phyloP scores from a whole-genome alignment of 2,329 filamentous ascomycete species.

The Colletotrichum magnum region DNA sequence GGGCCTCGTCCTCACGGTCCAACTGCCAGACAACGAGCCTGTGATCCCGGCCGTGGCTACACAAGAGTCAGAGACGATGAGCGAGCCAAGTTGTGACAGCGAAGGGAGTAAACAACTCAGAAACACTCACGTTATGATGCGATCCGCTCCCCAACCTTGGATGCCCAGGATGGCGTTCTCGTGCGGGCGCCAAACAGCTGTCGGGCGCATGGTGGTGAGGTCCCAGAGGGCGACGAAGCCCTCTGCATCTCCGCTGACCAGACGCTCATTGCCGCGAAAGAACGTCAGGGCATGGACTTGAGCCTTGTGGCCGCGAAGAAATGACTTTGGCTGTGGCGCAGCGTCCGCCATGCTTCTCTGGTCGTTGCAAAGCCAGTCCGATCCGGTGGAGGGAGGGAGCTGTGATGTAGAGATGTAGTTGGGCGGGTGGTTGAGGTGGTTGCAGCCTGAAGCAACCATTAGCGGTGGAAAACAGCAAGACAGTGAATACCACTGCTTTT shows the following conservation, averaged over 20 bases:
- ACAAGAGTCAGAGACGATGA: constrained; percentile 8
- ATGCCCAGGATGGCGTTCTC: constrained; percentile 82
- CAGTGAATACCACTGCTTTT: neutral
- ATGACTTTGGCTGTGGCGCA: constrained; percentile 64
- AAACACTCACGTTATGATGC: constrained; percentile 82
- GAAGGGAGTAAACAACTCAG: neutral
- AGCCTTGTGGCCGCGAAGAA: constrained; percentile 88
- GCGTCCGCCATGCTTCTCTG: constrained; percentile 44
- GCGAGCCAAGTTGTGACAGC: neutral
- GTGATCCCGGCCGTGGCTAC: constrained; percentile 91
- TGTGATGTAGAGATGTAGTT: neutral
- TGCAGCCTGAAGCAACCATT: neutral
- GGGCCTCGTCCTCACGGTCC: constrained; percentile 69
- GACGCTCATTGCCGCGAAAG: constrained; percentile 78
- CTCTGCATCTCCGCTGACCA: constrained; percentile 90
- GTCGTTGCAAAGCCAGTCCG: neutral
- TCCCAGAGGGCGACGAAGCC: constrained; percentile 93
- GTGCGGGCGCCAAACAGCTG: constrained; percentile 90
- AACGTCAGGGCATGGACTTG: constrained; percentile 86
- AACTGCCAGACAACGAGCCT: constrained; percentile 89
- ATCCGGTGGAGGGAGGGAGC: neutral
- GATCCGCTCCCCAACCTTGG: constrained; percentile 78
- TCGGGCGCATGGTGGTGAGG: constrained; percentile 82
- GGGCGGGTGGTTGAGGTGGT: constrained; percentile 6
- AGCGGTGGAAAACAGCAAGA: neutral